Evolutionary conservation across 2,329 filamentous ascomycete genomes (phyloP), one percentile per base, ranked within the genome.

Genomic region (Aphanocladium album): DNA sequence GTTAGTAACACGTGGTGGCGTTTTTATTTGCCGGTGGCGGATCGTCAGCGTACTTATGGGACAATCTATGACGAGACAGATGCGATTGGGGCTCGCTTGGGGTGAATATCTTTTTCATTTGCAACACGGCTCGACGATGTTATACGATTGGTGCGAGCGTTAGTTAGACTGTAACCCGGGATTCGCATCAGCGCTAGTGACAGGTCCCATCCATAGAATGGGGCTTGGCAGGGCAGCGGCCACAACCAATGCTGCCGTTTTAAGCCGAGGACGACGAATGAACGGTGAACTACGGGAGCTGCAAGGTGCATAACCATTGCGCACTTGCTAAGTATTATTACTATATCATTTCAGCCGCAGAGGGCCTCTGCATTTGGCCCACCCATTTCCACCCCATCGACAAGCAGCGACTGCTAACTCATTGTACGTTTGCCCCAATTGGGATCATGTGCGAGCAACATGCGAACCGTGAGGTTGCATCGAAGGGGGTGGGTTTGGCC

Each of bases 141-240:
- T 52, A 19, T 39, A 37, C 37, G 51, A 54, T 52, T 37, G n/a
- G 49, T 35, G 49, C 30, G 23, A 47, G 14, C 50, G 14, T 51
- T 27, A 35, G 51, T 19, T 25, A 3, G 17, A 21, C 51, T 35
- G 51, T 25, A n/a, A 21, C 6, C 39, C 53, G 53, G 53, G 12
- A 16, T 47, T 56, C 52, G 53, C 53, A 47, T 56, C 53, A 56
- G 53, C 53, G 53, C 53, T 56, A 56, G 53, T 30, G 35, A 16
- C 5, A 14, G 51, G 27, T 43, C 23, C 51, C 23, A 11, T 43
- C 5, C 16, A 21, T 8, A 27, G 21, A 21, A 3, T 19, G n/a
- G 23, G 21, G 9, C 14, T 21, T 23, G 14, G 14, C 30, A 30
- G 3, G 52, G 23, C 27, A 23, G 19, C 27, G 16, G 35, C 23